Conservation (phyloP, 2,329 filamentous ascomycete species). For the Elsinoe necatrix region DNA sequence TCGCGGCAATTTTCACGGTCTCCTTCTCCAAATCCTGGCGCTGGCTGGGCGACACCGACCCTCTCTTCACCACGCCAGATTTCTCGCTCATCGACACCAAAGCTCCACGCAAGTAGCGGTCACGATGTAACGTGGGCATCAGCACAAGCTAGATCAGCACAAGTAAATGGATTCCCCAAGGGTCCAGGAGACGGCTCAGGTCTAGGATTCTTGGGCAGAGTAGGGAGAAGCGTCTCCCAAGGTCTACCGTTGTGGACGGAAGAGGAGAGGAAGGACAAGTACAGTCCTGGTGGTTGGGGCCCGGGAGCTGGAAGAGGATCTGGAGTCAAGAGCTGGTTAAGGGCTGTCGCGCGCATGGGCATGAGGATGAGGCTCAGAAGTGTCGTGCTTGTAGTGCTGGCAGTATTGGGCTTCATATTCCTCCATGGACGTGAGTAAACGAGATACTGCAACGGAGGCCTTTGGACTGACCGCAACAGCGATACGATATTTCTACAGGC, state of each 20-base stretch:
- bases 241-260: constrained; percentile 57
- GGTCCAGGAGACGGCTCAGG: constrained; percentile 57
- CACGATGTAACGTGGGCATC: constrained; percentile 69
- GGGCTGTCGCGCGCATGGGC: constrained; percentile 43
- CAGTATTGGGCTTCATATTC: constrained; percentile 51
- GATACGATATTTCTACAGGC: constrained; percentile 55
- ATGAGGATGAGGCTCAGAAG: constrained; percentile 56
- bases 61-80: constrained; percentile 61
- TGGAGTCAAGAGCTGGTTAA: constrained; percentile 29
- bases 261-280: constrained; percentile 2
- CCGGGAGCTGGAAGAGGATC: constrained; percentile 27
- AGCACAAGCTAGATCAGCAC: constrained; percentile 66
- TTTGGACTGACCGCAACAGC: constrained; percentile 34
- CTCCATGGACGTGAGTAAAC: constrained; percentile 7
- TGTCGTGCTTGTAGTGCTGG: constrained; percentile 47
- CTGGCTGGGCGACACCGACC: constrained; percentile 81
- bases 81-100: constrained; percentile 21
- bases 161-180: constrained; percentile 65
- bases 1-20: constrained; percentile 57
- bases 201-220: constrained; percentile 81
- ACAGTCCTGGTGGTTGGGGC: not conserved
- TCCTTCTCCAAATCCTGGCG: constrained; percentile 73
- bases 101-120: constrained; percentile 46
- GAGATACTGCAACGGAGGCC: not conserved
- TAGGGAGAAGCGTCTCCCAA: constrained; percentile 71